Percentiles rank a stretch among this genome's conserved stretches.
Evolutionary conservation across 169 alveolate species (phyloP).

Genomic region (Eimeria sp.): DNA sequence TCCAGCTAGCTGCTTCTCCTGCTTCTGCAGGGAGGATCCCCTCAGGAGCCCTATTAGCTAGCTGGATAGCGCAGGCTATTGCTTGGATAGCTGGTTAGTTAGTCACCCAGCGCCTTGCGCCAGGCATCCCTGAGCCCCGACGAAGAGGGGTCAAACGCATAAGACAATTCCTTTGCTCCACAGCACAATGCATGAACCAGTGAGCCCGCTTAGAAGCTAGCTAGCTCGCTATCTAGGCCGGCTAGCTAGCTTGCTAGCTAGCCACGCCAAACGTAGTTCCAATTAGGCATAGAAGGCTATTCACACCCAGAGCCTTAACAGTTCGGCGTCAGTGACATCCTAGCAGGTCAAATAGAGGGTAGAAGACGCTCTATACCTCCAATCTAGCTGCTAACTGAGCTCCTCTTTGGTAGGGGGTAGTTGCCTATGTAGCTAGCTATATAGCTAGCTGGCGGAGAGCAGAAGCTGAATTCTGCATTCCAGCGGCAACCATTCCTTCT

Average conservation of each 20-base stretch:
- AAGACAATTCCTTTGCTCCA: background rate
- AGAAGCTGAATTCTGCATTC: no score
- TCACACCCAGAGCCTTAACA: background rate
- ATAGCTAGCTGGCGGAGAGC: background rate
- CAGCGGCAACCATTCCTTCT: no score
- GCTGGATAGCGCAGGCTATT: background rate
- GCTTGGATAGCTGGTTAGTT: background rate
- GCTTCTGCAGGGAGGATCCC: no score
- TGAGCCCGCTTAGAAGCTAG: background rate
- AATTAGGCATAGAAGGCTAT: background rate
- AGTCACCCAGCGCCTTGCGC: background rate
- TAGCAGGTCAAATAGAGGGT: background rate
- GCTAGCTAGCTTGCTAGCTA: constrained; percentile 19
- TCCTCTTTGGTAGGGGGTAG: background rate
- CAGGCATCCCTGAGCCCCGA: background rate
- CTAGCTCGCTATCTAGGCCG: background rate
- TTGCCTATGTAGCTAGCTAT: background rate
- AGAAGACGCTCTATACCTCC: background rate
- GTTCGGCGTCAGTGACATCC: background rate
- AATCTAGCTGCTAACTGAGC: background rate
- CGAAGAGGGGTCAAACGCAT: background rate
- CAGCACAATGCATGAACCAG: background rate
- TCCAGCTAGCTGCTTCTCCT: constrained; percentile 9
- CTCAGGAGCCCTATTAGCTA: background rate
- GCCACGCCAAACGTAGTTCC: background rate